Conservation (phyloP, 345 rosid genomes). For the Populus nigra region DNA sequence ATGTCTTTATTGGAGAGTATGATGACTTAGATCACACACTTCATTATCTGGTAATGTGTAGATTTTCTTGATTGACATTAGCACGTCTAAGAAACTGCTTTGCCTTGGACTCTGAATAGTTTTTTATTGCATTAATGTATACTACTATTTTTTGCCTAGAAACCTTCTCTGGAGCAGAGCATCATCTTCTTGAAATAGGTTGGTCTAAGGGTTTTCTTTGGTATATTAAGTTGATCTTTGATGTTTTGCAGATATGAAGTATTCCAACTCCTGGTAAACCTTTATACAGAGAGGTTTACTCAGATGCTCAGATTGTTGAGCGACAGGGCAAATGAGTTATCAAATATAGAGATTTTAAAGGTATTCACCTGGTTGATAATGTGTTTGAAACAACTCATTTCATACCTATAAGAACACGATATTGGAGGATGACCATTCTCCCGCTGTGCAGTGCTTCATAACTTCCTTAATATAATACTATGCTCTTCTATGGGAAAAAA, state of each 20-base stretch:
- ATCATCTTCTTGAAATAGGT: not conserved
- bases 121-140: not conserved
- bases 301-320: slow-evolving; percentile 98
- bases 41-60: not conserved
- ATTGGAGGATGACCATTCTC: not conserved
- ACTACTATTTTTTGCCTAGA: not conserved
- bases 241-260: slow-evolving; percentile 84
- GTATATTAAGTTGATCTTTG: slow-evolving; percentile 12
- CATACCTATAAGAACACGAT: not conserved
- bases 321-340: slow-evolving; percentile 79
- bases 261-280: slow-evolving; percentile 98
- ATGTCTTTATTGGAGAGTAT: not conserved
- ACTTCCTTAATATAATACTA: not conserved
- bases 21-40: not conserved
- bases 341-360: slow-evolving; percentile 98
- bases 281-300: slow-evolving; percentile 95
- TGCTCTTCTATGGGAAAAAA: not conserved
- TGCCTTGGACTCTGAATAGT: not conserved
- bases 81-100: not conserved
- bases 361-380: slow-evolving; percentile 33
- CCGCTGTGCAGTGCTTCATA: not conserved
- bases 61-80: not conserved
- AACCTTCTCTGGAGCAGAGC: not conserved
- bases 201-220: not conserved
- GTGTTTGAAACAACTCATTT: slow-evolving; percentile 7